phyloP scores from a whole-genome alignment of 129 eudicot species.

The Flaveria ramosissima region DNA sequence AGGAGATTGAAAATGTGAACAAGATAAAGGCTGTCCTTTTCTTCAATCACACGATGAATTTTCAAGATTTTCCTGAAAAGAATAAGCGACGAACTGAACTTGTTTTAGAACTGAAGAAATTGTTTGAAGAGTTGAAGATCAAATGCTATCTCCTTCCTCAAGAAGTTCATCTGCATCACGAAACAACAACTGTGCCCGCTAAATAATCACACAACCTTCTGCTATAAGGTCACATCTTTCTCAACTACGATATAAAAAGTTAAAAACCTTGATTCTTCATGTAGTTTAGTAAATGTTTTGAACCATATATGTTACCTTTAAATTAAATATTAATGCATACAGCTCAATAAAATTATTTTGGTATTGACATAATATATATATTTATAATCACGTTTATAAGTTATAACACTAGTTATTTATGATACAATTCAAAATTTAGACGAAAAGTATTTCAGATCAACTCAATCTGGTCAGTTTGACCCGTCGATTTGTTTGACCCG shows the following conservation, averaged over 20 bases:
- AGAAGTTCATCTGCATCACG: slow-evolving; percentile 54
- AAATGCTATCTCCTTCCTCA: slow-evolving; percentile 82
- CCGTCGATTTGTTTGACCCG: no score
- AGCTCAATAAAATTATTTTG: neutral
- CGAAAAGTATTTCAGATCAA: no score
- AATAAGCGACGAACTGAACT: slow-evolving; percentile 63
- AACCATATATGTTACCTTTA: neutral
- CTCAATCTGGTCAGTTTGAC: no score
- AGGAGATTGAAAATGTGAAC: slow-evolving; percentile 87
- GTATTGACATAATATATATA: neutral
- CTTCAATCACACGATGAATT: slow-evolving; percentile 87
- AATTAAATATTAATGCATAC: neutral
- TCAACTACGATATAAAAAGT: neutral
- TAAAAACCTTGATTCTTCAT: no score
- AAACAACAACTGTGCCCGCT: slow-evolving; percentile 24
- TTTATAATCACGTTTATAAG: no score
- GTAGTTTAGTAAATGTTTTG: neutral
- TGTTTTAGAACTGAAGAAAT: slow-evolving; percentile 69
- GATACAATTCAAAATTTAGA: no score
- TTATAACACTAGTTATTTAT: no score
- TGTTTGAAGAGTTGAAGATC: slow-evolving; percentile 74
- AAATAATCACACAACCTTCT: slow-evolving; percentile 27
- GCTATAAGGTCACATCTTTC: slow-evolving; percentile 23
- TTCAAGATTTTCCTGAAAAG: slow-evolving; percentile 68
- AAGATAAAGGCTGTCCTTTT: slow-evolving; percentile 71